phyloP scores from a whole-genome alignment of 805 yeast species.

The Lipomyces anomalus region DNA sequence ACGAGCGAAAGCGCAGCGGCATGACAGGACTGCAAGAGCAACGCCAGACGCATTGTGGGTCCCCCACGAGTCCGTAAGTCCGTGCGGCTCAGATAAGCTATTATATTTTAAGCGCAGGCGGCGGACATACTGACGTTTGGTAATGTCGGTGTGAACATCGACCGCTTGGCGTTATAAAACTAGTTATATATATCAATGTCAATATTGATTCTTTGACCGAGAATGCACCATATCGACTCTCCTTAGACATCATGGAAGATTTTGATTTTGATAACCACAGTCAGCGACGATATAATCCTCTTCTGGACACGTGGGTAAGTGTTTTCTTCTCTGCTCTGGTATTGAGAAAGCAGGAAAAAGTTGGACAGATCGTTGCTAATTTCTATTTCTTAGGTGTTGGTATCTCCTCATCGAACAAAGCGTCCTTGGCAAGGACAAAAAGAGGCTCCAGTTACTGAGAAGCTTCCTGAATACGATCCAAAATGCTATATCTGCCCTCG shows the following conservation, averaged over 20 bases:
- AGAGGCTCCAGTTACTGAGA: conserved; percentile 42
- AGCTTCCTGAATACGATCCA: conserved; percentile 53
- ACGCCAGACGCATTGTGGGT: too few species aligned
- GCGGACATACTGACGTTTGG: too few species aligned
- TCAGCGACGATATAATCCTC: conserved; percentile 65
- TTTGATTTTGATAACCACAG: conserved; percentile 34
- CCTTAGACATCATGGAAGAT: background rate
- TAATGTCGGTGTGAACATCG: too few species aligned
- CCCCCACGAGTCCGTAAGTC: too few species aligned
- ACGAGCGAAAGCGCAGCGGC: too few species aligned
- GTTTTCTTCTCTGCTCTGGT: background rate
- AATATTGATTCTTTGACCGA: too few species aligned
- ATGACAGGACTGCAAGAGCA: too few species aligned
- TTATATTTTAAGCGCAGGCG: too few species aligned
- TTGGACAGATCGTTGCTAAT: background rate
- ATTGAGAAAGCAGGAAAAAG: background rate
- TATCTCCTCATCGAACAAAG: conserved; percentile 71
- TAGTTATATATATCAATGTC: too few species aligned
- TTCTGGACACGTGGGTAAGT: conserved; percentile 52
- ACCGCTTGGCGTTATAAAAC: too few species aligned
- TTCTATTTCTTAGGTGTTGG: conserved; percentile 38
- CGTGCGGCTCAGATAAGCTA: too few species aligned
- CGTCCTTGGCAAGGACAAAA: conserved; percentile 79
- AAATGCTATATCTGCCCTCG: conserved; percentile 71
- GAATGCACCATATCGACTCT: too few species aligned